Evolutionary conservation across 2,329 filamentous ascomycete species (phyloP).

Genomic region (Colletotrichum cuscutae): DNA sequence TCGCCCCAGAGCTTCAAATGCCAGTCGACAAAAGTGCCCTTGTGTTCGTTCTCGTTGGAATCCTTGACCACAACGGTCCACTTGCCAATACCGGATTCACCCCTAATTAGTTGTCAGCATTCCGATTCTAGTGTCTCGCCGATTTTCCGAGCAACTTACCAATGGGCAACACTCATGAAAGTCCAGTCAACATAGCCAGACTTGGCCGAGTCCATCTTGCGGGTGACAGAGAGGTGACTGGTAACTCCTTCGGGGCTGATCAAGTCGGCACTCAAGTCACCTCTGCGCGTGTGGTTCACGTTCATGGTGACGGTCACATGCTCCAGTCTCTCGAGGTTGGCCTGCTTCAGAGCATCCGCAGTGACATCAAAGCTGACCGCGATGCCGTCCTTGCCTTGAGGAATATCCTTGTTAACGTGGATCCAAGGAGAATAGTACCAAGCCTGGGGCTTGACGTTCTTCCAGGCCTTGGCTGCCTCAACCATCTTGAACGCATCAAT

Average conservation of each 20-base stretch:
- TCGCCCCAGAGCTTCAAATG: conserved; percentile 95
- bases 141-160: conserved; percentile 64
- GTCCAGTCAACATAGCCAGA: conserved; percentile 94
- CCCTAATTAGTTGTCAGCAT: conserved; percentile 62
- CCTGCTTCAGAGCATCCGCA: conserved; percentile 78
- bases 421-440: conserved; percentile 97
- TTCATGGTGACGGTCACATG: conserved; percentile 99
- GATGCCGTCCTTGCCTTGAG: conserved; percentile 84
- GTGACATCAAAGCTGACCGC: conserved; percentile 86
- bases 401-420: conserved; percentile 86
- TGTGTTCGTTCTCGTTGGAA: conserved; percentile 78
- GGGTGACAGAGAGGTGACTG: conserved; percentile 83
- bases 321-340: conserved; percentile 88
- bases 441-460: conserved; percentile 91
- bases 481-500: conserved; percentile 89
- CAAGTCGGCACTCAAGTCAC: conserved; percentile 92
- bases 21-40: conserved; percentile 89
- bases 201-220: conserved; percentile 72
- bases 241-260: conserved; percentile 84
- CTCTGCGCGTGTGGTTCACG: conserved; percentile 84
- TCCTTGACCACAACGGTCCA: conserved; percentile 96
- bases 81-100: conserved; percentile 85
- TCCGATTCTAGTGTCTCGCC: neutral
- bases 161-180: conserved; percentile 98
- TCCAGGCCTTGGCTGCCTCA: conserved; percentile 85